Evolutionary conservation across 345 rosid species (phyloP).

Genomic region (Raphanus raphanistrum): DNA sequence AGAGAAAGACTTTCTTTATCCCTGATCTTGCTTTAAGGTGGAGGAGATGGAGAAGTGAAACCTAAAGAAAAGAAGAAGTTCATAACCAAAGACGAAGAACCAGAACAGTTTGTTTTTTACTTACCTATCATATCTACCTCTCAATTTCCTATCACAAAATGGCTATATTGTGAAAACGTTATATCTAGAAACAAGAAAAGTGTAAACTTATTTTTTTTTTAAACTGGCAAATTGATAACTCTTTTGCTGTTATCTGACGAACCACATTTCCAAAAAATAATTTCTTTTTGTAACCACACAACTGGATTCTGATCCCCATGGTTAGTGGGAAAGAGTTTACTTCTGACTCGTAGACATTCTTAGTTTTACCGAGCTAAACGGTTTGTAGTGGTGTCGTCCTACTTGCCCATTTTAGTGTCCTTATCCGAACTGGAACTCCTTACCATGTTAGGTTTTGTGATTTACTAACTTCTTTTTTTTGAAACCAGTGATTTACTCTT

Average conservation of each 20-base stretch:
- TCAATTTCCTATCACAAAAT: background rate
- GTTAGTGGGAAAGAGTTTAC: background rate
- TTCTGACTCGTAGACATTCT: background rate
- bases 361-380: background rate
- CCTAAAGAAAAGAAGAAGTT: conserved; percentile 77
- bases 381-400: background rate
- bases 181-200: background rate
- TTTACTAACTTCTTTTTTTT: background rate
- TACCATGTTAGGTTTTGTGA: background rate
- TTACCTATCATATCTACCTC: background rate
- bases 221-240: background rate
- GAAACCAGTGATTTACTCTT: background rate
- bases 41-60: conserved; percentile 70
- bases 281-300: background rate
- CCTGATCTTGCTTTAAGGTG: conserved; percentile 42
- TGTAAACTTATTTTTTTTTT: background rate
- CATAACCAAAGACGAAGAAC: conserved; percentile 88
- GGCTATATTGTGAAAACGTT: background rate
- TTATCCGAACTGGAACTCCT: background rate
- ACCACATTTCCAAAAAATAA: background rate
- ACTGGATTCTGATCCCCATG: background rate
- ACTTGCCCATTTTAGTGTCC: background rate
- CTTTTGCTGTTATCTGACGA: background rate
- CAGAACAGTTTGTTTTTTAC: conserved; percentile 58
- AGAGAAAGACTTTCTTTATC: background rate